Evolutionary conservation across 1,284 basidiomycete genomes (phyloP).

Genomic region (Rhizoctonia solani): DNA sequence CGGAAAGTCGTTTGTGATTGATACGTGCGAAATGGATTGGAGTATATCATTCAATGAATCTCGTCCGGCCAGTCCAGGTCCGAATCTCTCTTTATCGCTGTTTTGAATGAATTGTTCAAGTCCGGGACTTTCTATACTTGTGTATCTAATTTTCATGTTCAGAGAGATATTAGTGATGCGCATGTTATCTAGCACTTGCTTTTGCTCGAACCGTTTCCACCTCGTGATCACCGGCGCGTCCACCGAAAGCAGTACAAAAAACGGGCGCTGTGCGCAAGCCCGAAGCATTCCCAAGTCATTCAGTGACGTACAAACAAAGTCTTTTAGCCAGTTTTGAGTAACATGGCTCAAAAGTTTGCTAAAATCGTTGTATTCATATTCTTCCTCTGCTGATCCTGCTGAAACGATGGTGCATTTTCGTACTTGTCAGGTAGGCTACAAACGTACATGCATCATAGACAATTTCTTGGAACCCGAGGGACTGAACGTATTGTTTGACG

Average conservation of each 20-base stretch:
- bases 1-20: slow-evolving; percentile 62
- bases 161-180: not conserved
- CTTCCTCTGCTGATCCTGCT: slow-evolving; percentile 5
- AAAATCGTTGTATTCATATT: slow-evolving; percentile 55
- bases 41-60: slow-evolving; percentile 38
- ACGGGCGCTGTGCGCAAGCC: slow-evolving; percentile 84
- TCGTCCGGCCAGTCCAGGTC: slow-evolving; percentile 48
- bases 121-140: slow-evolving; percentile 37
- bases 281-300: slow-evolving; percentile 61
- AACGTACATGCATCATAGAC: slow-evolving; percentile 14
- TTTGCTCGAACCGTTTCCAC: slow-evolving; percentile 42
- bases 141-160: slow-evolving; percentile 42
- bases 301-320: slow-evolving; percentile 84
- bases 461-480: slow-evolving; percentile 50
- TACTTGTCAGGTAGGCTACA: not conserved
- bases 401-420: not conserved
- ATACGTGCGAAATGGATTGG: slow-evolving; percentile 37
- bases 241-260: slow-evolving; percentile 84
- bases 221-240: slow-evolving; percentile 76
- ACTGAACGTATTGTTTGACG: slow-evolving; percentile 72
- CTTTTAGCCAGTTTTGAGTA: slow-evolving; percentile 79
- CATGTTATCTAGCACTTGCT: too few relatives aligned
- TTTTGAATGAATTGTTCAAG: slow-evolving; percentile 64
- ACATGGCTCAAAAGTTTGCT: slow-evolving; percentile 70
- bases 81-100: slow-evolving; percentile 65